phyloP scores from a whole-genome alignment of 345 rosid species.

The Eucalyptus melliodora region DNA sequence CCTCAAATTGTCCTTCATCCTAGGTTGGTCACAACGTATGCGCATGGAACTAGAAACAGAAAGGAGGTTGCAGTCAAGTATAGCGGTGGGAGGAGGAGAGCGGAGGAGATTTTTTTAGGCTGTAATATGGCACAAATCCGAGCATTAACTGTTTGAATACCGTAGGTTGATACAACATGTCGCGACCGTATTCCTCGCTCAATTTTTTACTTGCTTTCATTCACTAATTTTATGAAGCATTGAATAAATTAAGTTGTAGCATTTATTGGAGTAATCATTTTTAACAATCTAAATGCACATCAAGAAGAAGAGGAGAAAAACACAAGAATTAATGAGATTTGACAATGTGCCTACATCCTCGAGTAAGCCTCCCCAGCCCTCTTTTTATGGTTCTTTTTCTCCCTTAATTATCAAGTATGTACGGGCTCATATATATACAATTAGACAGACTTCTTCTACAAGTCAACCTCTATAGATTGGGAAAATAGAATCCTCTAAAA shows the following conservation, averaged over 20 bases:
- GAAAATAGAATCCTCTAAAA: too few species aligned
- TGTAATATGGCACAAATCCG: not conserved
- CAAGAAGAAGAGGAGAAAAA: too few species aligned
- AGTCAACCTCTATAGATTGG: too few species aligned
- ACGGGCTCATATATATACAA: rapidly evolving
- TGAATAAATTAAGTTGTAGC: too few species aligned
- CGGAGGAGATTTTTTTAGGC: not conserved
- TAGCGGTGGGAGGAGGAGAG: not conserved
- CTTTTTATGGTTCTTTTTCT: too few species aligned
- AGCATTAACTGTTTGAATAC: not conserved
- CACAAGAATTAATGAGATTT: too few species aligned
- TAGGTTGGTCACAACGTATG: not conserved
- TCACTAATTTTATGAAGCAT: not conserved
- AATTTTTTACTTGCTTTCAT: not conserved
- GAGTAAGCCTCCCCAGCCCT: too few species aligned
- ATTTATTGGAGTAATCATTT: too few species aligned
- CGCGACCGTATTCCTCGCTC: not conserved
- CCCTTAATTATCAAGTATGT: too few species aligned
- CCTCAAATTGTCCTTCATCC: not conserved
- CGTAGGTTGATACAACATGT: not conserved
- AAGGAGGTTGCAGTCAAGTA: not conserved
- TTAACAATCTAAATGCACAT: too few species aligned
- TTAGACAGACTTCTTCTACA: too few species aligned
- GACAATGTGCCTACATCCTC: too few species aligned
- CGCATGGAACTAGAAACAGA: not conserved